Base-by-base conservation (phyloP, 164 flowering plant genomes). In the Brasenia schreberi region DNA sequence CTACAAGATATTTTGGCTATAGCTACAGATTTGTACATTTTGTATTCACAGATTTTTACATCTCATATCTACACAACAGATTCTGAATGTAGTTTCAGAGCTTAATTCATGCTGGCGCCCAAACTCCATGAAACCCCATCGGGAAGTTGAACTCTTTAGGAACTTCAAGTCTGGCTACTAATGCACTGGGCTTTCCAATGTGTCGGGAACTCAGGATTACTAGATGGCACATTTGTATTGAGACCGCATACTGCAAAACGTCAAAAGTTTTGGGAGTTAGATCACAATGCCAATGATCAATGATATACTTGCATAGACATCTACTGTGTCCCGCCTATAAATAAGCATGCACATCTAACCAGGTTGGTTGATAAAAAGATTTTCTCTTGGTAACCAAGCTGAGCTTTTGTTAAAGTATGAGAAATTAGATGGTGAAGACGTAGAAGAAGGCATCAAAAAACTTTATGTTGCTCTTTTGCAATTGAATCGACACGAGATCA, bases 91-190 rank as follows among this genome's bases (percentile, higher is more conserved):
- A 1, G 16, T 49, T 14, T 49, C 56, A 9, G 3, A 14, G 56
- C 56, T 49, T 49, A 9, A 6, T 49, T 49, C 56, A 49, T 49
- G 56, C 56, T 49, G 56, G 56, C 18, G 83, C 85, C 99, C 99
- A 94, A 72, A 88, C 82, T 7, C 97, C 99, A 79, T 91, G 99
- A 74, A 94, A 94, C 2, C 95, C 97, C 18, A 89, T 72, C 33
- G 97, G 97, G 67, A 94, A 94, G 59, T 83, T 94, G 63, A 91
- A 71, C 60, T 85, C 75, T 68, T 73, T 87, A 3, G 97, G 97
- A 43, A 94, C 92, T 76, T 83, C 95, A 68, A 90, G 75, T 65
- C 85, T 91, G 65, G 93, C 93, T 59, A 94, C 79, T 2, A 91
- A 59, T 19, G 91, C 91, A 71, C 79, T 83, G 19, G 45, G 71